A percentile compares a stretch with the other conserved stretches of the same genome.
These are phyloP conservation scores for Trametes hirsuta DNA, from an alignment of 1,284 basidiomycete species.

Conservation along the genomic window DNA sequence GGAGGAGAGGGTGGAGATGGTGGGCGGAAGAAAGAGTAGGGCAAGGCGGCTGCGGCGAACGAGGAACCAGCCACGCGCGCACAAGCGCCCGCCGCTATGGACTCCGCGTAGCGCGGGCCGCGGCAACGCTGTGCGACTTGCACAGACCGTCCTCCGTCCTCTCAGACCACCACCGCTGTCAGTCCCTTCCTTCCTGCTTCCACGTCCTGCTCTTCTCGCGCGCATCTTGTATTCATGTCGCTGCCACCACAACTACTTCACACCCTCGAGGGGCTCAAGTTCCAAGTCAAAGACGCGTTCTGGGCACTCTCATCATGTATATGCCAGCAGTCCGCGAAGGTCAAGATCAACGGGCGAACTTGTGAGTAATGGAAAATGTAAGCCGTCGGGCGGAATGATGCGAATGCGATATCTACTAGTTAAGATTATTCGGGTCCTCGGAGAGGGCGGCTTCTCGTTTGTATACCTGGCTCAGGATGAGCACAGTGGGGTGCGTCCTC, in stretches of 20 bases:
- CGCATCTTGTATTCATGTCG: slow-evolving; percentile 10
- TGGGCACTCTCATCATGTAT: slow-evolving; percentile 80
- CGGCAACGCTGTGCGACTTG: slow-evolving; percentile 16
- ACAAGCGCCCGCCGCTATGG: slow-evolving; percentile 8
- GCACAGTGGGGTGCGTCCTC: slow-evolving; percentile 67
- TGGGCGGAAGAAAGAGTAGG: slow-evolving; percentile 8
- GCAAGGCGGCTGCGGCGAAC: slow-evolving; percentile 19
- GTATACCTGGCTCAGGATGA: slow-evolving; percentile 93
- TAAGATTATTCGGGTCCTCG: slow-evolving; percentile 87
- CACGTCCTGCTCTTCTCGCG: not conserved
- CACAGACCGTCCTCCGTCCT: slow-evolving; percentile 5
- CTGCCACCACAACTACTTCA: slow-evolving; percentile 32
- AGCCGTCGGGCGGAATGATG: not conserved
- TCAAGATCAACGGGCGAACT: slow-evolving; percentile 93
- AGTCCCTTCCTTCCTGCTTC: not conserved
- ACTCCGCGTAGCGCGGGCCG: slow-evolving; percentile 14
- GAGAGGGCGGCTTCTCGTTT: slow-evolving; percentile 95
- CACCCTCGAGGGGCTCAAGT: slow-evolving; percentile 66
- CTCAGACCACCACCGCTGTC: slow-evolving; percentile 1
- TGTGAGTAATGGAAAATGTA: slow-evolving; percentile 54
- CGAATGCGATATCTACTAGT: slow-evolving; percentile 46
- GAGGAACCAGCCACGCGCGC: slow-evolving; percentile 5
- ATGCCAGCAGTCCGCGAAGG: slow-evolving; percentile 78
- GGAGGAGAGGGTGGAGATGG: not conserved
- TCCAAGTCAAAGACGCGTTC: slow-evolving; percentile 78